Evolutionary conservation across 768 basidiomycete genomes (phyloP).

Genomic region (Pisolithus marmoratus): DNA sequence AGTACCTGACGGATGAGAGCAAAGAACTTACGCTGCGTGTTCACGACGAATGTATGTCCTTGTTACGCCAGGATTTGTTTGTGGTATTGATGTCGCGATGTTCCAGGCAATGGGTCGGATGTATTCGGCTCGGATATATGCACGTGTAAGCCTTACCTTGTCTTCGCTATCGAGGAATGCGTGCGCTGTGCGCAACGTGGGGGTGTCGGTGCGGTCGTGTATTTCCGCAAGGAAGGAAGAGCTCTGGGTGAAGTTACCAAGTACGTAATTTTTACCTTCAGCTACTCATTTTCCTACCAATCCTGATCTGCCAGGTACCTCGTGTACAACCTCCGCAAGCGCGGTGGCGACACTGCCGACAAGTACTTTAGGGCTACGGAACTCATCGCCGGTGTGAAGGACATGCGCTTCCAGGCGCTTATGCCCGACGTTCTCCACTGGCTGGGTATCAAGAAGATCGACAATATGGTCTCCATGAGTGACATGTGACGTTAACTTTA

Average conservation of each 20-base stretch:
- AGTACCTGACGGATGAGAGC: slow-evolving; percentile 63
- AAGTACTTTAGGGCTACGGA: slow-evolving; percentile 94
- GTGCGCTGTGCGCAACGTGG: slow-evolving; percentile 77
- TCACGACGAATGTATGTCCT: slow-evolving; percentile 80
- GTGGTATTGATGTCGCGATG: background rate
- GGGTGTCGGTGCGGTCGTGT: slow-evolving; percentile 89
- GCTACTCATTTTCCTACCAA: background rate
- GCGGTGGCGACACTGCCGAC: slow-evolving; percentile 88
- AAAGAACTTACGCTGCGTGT: slow-evolving; percentile 85
- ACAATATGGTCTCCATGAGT: slow-evolving; percentile 88
- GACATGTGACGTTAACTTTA: slow-evolving; percentile 62
- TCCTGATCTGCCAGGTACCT: slow-evolving; percentile 53
- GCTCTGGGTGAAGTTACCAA: slow-evolving; percentile 93
- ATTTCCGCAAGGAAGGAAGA: slow-evolving; percentile 92
- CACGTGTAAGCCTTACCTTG: slow-evolving; percentile 89
- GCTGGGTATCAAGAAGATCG: slow-evolving; percentile 86
- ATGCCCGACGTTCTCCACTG: slow-evolving; percentile 98
- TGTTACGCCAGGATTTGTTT: background rate
- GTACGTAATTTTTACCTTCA: slow-evolving; percentile 32
- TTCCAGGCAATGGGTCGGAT: slow-evolving; percentile 82
- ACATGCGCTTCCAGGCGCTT: slow-evolving; percentile 89
- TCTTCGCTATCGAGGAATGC: slow-evolving; percentile 91
- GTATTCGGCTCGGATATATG: slow-evolving; percentile 94
- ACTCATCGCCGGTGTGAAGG: slow-evolving; percentile 89
- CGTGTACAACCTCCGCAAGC: slow-evolving; percentile 95